Percentiles rank a stretch among this genome's conserved stretches.
Conservation (phyloP, 2,329 filamentous ascomycete genomes). For the Neofusicoccum parvum region DNA sequence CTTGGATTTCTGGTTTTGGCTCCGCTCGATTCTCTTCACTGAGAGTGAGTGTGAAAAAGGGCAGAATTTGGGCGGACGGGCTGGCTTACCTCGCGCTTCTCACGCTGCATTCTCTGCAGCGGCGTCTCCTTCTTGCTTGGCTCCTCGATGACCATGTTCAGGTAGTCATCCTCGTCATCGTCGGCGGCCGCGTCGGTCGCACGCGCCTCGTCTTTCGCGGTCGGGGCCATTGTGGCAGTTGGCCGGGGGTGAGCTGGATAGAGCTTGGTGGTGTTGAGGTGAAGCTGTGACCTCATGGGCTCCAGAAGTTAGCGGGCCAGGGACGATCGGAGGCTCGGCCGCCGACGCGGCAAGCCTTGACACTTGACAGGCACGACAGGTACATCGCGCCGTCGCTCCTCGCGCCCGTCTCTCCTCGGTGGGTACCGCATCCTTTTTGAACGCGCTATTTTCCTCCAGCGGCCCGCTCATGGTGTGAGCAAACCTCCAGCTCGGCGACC, state of each 20-base stretch:
- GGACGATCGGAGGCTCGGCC: constrained; percentile 13
- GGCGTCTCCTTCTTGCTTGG: constrained; percentile 62
- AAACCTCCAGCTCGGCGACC: neutral
- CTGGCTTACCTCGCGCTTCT: constrained; percentile 51
- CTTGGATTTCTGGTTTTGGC: constrained; percentile 65
- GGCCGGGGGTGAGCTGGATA: neutral
- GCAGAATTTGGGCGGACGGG: neutral
- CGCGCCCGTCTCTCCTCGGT: too few relatives aligned
- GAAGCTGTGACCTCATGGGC: constrained; percentile 16
- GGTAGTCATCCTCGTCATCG: constrained; percentile 73
- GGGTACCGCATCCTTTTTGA: too few relatives aligned
- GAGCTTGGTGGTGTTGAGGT: neutral
- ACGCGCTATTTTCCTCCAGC: neutral
- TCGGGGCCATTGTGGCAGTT: neutral
- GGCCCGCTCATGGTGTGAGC: neutral
- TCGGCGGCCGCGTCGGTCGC: neutral
- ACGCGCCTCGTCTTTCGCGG: neutral
- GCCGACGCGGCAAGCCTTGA: neutral
- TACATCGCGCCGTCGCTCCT: neutral
- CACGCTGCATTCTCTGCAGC: constrained; percentile 59
- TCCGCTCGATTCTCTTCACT: constrained; percentile 19
- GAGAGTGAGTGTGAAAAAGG: constrained; percentile 14
- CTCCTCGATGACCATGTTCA: constrained; percentile 90
- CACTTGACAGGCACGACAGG: neutral
- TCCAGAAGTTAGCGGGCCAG: neutral